Percentiles rank a stretch among this genome's conserved stretches.
Conservation (phyloP, 495 filamentous ascomycete species). For the Xylaria grammica region DNA sequence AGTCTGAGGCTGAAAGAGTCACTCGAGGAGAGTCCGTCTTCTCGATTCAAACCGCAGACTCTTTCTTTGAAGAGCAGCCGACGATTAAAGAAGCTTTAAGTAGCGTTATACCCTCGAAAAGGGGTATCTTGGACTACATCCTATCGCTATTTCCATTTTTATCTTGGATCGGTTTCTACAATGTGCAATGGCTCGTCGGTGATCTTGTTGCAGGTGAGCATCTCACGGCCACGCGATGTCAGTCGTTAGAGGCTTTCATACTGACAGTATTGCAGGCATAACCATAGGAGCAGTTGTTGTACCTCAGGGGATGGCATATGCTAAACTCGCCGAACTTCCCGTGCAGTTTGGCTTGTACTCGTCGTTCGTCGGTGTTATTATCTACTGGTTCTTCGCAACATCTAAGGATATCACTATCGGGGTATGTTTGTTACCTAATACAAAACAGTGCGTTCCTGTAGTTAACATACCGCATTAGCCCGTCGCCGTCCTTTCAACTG, state of each 20-base stretch:
- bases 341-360: conserved; percentile 92
- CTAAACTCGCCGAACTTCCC: conserved; percentile 75
- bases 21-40: conserved; percentile 79
- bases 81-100: conserved; percentile 72
- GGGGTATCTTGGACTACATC: conserved; percentile 63
- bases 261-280: conserved; percentile 63
- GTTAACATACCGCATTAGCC: conserved; percentile 85
- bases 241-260: not conserved
- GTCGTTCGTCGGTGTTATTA: conserved; percentile 94
- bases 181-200: conserved; percentile 83
- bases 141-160: conserved; percentile 82
- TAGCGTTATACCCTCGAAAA: conserved; percentile 61
- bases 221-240: not conserved
- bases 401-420: conserved; percentile 99
- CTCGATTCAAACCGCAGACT: conserved; percentile 75
- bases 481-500: conserved; percentile 92
- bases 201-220: conserved; percentile 86
- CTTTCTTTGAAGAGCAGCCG: conserved; percentile 85
- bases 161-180: conserved; percentile 87
- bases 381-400: conserved; percentile 99
- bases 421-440: conserved; percentile 58
- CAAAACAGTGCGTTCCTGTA: conserved; percentile 58
- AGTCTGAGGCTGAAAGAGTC: conserved; percentile 60
- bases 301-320: conserved; percentile 98
- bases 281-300: conserved; percentile 96